phyloP scores from a whole-genome alignment of 768 basidiomycete species.

The Basidioascus undulatus region DNA sequence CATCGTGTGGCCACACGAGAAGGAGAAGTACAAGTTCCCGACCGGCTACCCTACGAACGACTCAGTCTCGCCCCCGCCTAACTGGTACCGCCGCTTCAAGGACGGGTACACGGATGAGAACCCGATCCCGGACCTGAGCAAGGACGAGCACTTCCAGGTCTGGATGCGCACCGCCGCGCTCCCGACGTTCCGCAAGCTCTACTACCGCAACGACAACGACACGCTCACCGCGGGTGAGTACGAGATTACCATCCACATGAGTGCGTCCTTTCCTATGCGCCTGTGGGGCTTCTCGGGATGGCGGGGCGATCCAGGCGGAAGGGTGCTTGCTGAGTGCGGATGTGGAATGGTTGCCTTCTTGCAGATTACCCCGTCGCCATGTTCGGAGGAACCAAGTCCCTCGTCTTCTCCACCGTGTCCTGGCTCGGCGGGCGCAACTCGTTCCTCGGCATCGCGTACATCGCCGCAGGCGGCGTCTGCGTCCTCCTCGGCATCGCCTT shows the following conservation, averaged over 20 bases:
- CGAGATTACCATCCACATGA: slow-evolving; percentile 48
- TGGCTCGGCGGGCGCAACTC: slow-evolving; percentile 98
- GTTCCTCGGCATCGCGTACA: slow-evolving; percentile 95
- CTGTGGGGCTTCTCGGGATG: neutral
- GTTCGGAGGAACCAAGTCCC: slow-evolving; percentile 83
- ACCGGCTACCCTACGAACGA: slow-evolving; percentile 38
- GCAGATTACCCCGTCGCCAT: slow-evolving; percentile 75
- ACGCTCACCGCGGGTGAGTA: slow-evolving; percentile 50
- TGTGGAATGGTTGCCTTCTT: neutral
- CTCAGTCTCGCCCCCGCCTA: slow-evolving; percentile 71
- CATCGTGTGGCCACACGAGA: slow-evolving; percentile 92
- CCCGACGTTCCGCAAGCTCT: slow-evolving; percentile 89
- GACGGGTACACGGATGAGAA: slow-evolving; percentile 39
- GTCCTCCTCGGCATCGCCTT: slow-evolving; percentile 67
- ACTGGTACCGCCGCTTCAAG: slow-evolving; percentile 56
- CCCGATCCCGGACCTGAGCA: slow-evolving; percentile 41
- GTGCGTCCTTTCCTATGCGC: slow-evolving; percentile 27
- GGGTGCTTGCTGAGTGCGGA: too few relatives aligned
- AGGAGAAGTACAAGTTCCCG: slow-evolving; percentile 55
- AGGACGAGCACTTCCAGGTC: slow-evolving; percentile 86
- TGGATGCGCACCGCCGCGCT: slow-evolving; percentile 98
- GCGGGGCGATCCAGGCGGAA: neutral
- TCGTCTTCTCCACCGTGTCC: slow-evolving; percentile 89
- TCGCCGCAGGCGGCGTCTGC: slow-evolving; percentile 67
- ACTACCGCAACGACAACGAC: slow-evolving; percentile 65